Evolutionary conservation across 2,329 filamentous ascomycete species (phyloP), one percentile per base, ranked within the genome.

Genomic region (Cladobotryum mycophilum): DNA sequence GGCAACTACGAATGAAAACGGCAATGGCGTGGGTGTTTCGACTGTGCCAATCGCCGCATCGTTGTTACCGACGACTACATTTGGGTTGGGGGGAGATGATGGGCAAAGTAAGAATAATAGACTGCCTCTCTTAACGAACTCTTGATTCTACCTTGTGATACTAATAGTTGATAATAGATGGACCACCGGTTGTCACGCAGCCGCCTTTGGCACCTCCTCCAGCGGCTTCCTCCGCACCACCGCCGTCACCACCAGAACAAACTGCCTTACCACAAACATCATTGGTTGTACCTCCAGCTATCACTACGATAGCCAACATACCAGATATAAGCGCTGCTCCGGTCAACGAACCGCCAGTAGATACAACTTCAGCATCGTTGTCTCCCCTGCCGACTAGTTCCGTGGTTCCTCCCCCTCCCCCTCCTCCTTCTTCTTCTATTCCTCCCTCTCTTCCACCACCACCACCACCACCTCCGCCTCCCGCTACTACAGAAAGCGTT

Each of bases 21-120:
- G 59, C 22, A 59, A 62, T 34, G 61, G 61, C 12, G 51, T 62
- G 12, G 65, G 64, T 7, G 65, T 68, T n/a, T 58, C 58, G 14
- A 64, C 60, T 15, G 49, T 67, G 37, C 61, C 65, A 17, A 61
- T 67, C 33, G 47, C 58, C 5, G 38, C 55, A 25, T 60, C 59
- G 25, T 50, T 51, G 2, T 51, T 64, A 41, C 62, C 65, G 14
- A 64, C 47, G n/a, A 67, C 64, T 6, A 67, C 63, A n/a, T 53
- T 61, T 30, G 37, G 33, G 12, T 30, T 30, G 25, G 25, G 25
- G 9, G 25, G 25, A 30, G 25, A 30, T 30, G 25, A 30, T 30
- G 25, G 25, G 9, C 33, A 25, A n/a, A 37, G 51, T 53, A 14
- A 52, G 49, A 43, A 15, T 3, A 13, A 20, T 34, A 2, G 5